phyloP scores from a whole-genome alignment of 768 basidiomycete species.

The Agaricus sinodeliciosus region DNA sequence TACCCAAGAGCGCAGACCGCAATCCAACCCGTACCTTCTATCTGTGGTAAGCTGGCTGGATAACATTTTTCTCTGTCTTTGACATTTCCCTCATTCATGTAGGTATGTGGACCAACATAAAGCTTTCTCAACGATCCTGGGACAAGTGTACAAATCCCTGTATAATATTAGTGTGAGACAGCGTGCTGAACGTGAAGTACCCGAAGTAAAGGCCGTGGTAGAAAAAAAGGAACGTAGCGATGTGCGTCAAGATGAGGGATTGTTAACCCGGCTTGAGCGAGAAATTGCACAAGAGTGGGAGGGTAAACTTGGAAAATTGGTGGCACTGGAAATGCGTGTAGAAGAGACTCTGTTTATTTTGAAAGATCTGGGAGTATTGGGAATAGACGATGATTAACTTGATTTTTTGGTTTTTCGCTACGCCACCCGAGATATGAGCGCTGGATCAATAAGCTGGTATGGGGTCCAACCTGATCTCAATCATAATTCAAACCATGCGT shows the following conservation, averaged over 20 bases:
- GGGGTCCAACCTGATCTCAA: not conserved
- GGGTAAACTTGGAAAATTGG: constrained; percentile 64
- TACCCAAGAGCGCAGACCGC: constrained; percentile 85
- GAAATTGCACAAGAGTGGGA: constrained; percentile 72
- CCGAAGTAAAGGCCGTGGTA: constrained; percentile 63
- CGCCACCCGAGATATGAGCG: not conserved
- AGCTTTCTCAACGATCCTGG: constrained; percentile 72
- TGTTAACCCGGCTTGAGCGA: constrained; percentile 71
- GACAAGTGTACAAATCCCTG: constrained; percentile 81
- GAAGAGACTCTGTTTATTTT: constrained; percentile 89
- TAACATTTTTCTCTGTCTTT: not conserved
- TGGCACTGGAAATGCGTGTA: constrained; percentile 75
- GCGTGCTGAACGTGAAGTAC: constrained; percentile 64
- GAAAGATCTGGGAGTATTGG: constrained; percentile 61
- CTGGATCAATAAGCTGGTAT: too few species aligned
- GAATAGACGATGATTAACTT: constrained; percentile 39
- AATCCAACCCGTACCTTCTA: constrained; percentile 87
- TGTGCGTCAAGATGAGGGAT: constrained; percentile 66
- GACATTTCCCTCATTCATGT: not conserved
- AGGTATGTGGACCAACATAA: constrained; percentile 90
- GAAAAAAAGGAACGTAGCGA: constrained; percentile 78
- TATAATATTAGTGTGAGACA: constrained; percentile 78
- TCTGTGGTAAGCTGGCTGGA: constrained; percentile 58
- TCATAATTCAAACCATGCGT: not conserved
- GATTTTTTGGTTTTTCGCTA: not conserved